Conservation (phyloP, 441 rosid genomes). For the Populus trichocarpa region DNA sequence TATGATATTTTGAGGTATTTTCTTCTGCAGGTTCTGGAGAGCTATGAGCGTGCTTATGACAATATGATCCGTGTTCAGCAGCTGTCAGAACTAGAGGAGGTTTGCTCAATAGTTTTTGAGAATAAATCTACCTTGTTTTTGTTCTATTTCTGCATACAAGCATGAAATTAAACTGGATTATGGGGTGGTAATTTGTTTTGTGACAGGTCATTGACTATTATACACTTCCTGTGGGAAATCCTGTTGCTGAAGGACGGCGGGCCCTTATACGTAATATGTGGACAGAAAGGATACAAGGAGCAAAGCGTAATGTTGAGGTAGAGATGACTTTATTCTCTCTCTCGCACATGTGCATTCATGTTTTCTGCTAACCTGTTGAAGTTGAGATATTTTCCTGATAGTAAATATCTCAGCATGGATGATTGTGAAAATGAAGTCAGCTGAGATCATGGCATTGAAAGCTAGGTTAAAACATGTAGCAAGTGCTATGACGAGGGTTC, state of each 20-base stretch:
- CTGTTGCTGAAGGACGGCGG: constrained; percentile 84
- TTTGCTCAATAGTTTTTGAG: constrained; percentile 25
- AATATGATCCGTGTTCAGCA: constrained; percentile 99
- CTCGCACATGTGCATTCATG: not conserved
- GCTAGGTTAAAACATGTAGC: not conserved
- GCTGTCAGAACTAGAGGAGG: constrained; percentile 98
- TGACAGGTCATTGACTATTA: constrained; percentile 91
- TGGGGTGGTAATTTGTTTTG: not conserved
- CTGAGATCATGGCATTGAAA: not conserved
- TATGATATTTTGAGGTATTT: constrained; percentile 8
- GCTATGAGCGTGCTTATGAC: constrained; percentile 97
- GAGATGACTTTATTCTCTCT: not conserved
- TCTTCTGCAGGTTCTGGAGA: constrained; percentile 81
- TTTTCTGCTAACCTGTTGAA: not conserved
- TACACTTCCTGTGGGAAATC: constrained; percentile 81
- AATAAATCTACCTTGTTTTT: not conserved
- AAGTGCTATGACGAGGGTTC: not conserved
- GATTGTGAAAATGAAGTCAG: not conserved
- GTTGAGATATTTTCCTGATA: not conserved
- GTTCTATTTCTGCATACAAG: constrained; percentile 11
- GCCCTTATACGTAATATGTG: constrained; percentile 98
- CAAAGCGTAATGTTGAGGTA: constrained; percentile 99
- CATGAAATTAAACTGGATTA: not conserved
- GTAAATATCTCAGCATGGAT: not conserved
- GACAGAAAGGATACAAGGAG: constrained; percentile 98